A percentile compares a stretch with the other conserved stretches of the same genome.
Conservation (phyloP, 805 yeast species). For the Lachancea cidri region DNA sequence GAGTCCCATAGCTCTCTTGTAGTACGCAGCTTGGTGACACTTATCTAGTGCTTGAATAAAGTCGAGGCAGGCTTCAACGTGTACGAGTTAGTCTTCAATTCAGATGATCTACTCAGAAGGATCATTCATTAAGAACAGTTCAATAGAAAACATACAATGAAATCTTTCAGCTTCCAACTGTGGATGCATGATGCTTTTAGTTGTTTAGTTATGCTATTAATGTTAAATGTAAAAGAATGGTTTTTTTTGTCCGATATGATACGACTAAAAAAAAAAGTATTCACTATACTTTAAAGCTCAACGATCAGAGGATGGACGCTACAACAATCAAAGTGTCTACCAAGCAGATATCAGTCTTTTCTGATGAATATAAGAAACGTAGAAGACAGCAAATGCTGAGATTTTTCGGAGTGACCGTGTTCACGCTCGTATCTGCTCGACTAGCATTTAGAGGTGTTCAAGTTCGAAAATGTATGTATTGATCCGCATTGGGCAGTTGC, state of each 20-base stretch:
- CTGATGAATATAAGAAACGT: conserved; percentile 48
- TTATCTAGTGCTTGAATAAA: conserved; percentile 83
- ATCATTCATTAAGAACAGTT: too few species aligned
- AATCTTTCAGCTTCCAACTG: conserved; percentile 47
- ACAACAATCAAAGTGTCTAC: conserved; percentile 1
- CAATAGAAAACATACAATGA: conserved; percentile 36
- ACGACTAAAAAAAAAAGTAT: neutral
- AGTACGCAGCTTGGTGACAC: conserved; percentile 70
- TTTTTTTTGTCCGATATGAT: neutral
- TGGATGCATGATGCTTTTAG: too few species aligned
- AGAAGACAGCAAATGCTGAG: conserved; percentile 66
- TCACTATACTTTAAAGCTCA: too few species aligned
- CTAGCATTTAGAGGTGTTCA: conserved; percentile 71
- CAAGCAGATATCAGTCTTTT: conserved; percentile 13
- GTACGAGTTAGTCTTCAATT: neutral
- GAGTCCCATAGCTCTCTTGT: conserved; percentile 68
- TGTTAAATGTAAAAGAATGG: neutral
- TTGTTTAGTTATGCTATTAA: too few species aligned
- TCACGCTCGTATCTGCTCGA: conserved; percentile 67
- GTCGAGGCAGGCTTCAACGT: conserved; percentile 57
- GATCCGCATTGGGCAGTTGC: too few species aligned
- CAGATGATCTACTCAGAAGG: conserved; percentile 9
- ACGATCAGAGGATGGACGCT: neutral
- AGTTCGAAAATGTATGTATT: conserved; percentile 53
- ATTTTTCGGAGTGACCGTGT: conserved; percentile 67